Base-by-base conservation (phyloP, 805 yeast species). In the Yarrowia hollandica region DNA sequence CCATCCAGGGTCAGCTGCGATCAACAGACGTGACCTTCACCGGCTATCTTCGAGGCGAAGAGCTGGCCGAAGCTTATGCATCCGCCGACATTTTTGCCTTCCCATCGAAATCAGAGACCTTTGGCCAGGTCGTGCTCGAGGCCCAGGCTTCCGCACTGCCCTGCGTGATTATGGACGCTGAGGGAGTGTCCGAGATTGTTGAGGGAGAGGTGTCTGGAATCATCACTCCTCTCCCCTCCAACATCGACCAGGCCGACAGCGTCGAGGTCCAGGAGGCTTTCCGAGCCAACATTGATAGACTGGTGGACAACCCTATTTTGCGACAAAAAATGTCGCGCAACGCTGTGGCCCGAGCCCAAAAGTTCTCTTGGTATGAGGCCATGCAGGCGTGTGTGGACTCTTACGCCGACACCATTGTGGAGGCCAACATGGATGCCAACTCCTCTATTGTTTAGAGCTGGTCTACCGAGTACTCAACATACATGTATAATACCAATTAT, bases 61-160 rank as follows among this genome's bases (percentile, higher is more conserved):
- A 39, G 25, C 38, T 62, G 16, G 63, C 64, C 16, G 37, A 42
- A 34, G 63, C 63, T 22, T 62, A 62, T 44, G 61, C 61, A 15
- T 46, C 62, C 12, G 63, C 63, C 23, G 63, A 61, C 42, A 33
- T 62, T 30, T 62, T 62, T 21, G 62, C 59, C 14, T 62, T 62
- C 54, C 62, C 63, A 14, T 61, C 63, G 4, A 44, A 50, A 18
- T 48, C 64, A 15, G 64, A 62, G 46, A 62, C 64, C n/a, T 62
- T 62, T 34, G 64, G 64, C 16, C 64, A 62, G 50, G 64, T 62
- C 7, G 64, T 62, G 11, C 37, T 62, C 22, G 64, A 62, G 33
- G 64, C 64, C 34, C 52, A 62, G 34, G 63, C 64, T n/a, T 39
- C 62, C 7, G 64, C 64, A 1, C 39, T 62, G 16, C 64, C 64